Percentiles rank a stretch among this genome's conserved stretches.
phyloP scores from a whole-genome alignment of 202 grass and related monocot species.

The Cymbopogon flexuosus region DNA sequence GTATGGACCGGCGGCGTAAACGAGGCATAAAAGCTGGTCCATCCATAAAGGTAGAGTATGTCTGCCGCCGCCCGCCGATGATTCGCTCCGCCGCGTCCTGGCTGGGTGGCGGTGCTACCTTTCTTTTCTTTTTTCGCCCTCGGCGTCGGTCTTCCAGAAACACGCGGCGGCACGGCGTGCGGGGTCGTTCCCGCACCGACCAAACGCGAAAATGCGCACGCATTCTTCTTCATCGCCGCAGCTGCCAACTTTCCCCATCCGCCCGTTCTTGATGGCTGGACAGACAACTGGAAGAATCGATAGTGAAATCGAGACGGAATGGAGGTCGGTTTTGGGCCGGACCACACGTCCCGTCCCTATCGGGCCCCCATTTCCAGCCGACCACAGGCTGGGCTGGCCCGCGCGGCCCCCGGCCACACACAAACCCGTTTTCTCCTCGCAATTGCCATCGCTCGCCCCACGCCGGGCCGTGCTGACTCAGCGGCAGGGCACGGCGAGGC shows the following conservation, averaged over 20 bases:
- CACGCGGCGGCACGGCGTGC: background rate
- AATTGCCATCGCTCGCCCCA: background rate
- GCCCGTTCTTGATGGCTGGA: background rate
- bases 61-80: background rate
- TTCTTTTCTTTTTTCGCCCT: background rate
- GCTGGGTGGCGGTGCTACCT: background rate
- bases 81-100: too few relatives aligned
- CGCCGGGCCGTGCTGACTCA: background rate
- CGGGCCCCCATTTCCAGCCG: constrained; percentile 10
- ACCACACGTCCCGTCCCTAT: constrained; percentile 12
- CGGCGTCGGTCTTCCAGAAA: background rate
- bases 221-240: too few relatives aligned
- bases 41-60: background rate
- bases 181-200: background rate
- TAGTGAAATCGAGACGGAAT: background rate
- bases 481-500: background rate
- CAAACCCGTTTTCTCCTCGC: background rate
- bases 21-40: background rate
- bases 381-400: constrained; percentile 28
- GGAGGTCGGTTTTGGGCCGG: constrained; percentile 11
- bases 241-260: background rate
- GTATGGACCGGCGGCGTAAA: background rate
- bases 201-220: background rate
- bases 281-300: background rate
- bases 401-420: background rate